Evolutionary conservation across 805 yeast species (phyloP), one percentile per base, ranked within the genome.

Genomic region (Nakazawaea siamensis): DNA sequence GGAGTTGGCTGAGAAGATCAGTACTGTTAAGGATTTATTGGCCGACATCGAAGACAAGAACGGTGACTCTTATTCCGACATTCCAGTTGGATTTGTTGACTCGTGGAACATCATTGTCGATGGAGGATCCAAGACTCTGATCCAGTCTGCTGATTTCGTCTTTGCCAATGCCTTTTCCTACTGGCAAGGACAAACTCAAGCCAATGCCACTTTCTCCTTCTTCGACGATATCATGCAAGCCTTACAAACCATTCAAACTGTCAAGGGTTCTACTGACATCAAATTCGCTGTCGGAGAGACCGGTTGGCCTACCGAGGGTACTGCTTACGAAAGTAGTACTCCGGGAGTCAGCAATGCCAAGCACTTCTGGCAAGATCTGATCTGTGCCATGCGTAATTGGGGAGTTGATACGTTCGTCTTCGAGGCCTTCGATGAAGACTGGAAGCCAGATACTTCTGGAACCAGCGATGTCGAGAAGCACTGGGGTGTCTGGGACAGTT

Each of bases 181-280:
- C 79, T 90, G 97, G 97, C 97, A 90, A 68, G 97, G 97, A 29
- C 97, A 87, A 68, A 71, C 86, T 47, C 72, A 70, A 73, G 53
- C 59, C 33, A 88, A 88, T 59, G 74, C 96, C 18, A 76, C 95
- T 13, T 84, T 75, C 71, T 86, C 96, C 2, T 90, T 88, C 80
- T 74, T 86, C 47, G 97, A 88, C 58, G 97, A 90, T 60, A 85
- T 90, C 60, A 87, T 88, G 95, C 97, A 90, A 71, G 96, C 97
- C 46, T 66, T 90, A 58, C 94, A 86, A 68, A 67, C 70, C 42
- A 76, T 90, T 51, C 96, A 90, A 71, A 67, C 85, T 48, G 60
- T 73, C 49, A 88, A 90, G 70, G 96, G 95, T 43, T 63, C 81
- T 41, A 79, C 90, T 40, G 88, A 86, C 61, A 72, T 90, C 50